Percentiles rank a stretch among this genome's conserved stretches.
Conservation (phyloP, 129 eudicot species). For the Flaveria brownii region DNA sequence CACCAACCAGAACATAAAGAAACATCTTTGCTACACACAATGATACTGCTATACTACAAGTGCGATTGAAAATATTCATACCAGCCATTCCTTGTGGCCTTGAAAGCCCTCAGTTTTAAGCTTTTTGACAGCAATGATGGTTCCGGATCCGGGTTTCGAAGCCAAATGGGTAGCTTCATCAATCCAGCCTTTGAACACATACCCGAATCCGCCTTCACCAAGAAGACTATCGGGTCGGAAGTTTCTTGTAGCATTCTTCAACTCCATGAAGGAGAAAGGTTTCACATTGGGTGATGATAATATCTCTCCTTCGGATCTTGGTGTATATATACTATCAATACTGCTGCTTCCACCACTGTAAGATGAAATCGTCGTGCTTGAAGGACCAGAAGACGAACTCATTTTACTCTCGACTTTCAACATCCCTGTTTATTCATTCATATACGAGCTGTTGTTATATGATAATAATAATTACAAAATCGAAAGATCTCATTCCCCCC, state of each 20-base stretch:
- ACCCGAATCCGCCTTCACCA: constrained; percentile 99
- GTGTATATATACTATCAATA: constrained; percentile 59
- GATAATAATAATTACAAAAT: no score
- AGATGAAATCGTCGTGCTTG: constrained; percentile 50
- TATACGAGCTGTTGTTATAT: not conserved
- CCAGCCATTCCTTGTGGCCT: constrained; percentile 99
- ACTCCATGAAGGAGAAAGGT: constrained; percentile 64
- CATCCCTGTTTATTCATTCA: constrained; percentile 37
- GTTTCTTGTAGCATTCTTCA: constrained; percentile 79
- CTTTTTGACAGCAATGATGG: constrained; percentile 90
- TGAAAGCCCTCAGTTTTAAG: constrained; percentile 95
- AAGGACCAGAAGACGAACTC: constrained; percentile 50
- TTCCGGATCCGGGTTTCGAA: constrained; percentile 91
- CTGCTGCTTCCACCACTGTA: constrained; percentile 52
- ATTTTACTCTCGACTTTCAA: constrained; percentile 48
- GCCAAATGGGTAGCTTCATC: constrained; percentile 64
- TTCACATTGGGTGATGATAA: constrained; percentile 64
- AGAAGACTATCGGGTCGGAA: constrained; percentile 83
- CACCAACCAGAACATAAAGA: no score
- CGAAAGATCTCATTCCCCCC: not conserved
- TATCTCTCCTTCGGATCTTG: constrained; percentile 79
- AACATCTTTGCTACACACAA: no score
- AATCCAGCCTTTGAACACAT: constrained; percentile 94
- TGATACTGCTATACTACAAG: no score
- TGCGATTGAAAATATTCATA: constrained; percentile 29